Evolutionary conservation across 805 yeast genomes (phyloP).

Genomic region (Candida oleophila): DNA sequence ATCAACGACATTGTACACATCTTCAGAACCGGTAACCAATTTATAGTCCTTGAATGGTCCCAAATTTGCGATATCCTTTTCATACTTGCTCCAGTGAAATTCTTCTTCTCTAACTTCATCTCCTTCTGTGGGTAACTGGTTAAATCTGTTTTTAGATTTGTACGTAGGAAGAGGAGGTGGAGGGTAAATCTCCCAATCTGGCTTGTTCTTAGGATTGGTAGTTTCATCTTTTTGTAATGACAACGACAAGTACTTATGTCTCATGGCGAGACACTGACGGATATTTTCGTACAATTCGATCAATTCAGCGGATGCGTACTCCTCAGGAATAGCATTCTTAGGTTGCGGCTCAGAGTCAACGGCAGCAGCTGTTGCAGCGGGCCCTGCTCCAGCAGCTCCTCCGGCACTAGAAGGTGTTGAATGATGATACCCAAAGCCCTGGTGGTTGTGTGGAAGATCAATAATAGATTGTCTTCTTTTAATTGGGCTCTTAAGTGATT

Average conservation of each 20-base stretch:
- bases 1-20: slow-evolving; percentile 64
- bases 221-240: slow-evolving; percentile 66
- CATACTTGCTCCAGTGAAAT: slow-evolving; percentile 58
- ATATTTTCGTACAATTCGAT: slow-evolving; percentile 62
- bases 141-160: slow-evolving; percentile 58
- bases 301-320: slow-evolving; percentile 66
- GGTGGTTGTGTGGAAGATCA: slow-evolving; percentile 29
- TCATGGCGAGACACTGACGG: slow-evolving; percentile 62
- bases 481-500: slow-evolving; percentile 7
- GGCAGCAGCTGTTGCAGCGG: slow-evolving; percentile 8
- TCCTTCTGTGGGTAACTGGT: slow-evolving; percentile 36
- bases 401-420: slow-evolving; percentile 17
- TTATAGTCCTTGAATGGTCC: slow-evolving; percentile 33
- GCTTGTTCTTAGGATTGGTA: slow-evolving; percentile 81
- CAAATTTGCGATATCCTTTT: slow-evolving; percentile 45
- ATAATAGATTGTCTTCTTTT: slow-evolving; percentile 38
- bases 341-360: slow-evolving; percentile 7
- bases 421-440: slow-evolving; percentile 12
- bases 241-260: slow-evolving; percentile 70
- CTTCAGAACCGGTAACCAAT: slow-evolving; percentile 55
- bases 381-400: slow-evolving; percentile 16
- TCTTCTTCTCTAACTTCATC: slow-evolving; percentile 42
- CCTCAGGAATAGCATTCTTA: slow-evolving; percentile 37
- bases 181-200: slow-evolving; percentile 82
- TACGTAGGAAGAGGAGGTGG: slow-evolving; percentile 88